Conservation (phyloP, 2,329 filamentous ascomycete species). For the Talaromyces sp. region DNA sequence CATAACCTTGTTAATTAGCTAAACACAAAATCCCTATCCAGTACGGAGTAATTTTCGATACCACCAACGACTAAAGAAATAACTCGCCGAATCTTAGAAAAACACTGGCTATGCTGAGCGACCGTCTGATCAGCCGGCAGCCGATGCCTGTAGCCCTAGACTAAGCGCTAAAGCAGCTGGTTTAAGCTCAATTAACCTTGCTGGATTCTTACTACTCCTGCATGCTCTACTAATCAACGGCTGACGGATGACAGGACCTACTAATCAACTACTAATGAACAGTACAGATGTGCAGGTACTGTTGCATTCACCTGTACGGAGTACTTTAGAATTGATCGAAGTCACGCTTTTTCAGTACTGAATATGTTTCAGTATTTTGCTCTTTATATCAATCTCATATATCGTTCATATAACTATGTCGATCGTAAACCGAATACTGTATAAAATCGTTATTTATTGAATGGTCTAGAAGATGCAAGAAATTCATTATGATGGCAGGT, state of each 20-base stretch:
- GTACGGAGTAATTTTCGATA: conserved; percentile 1
- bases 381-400: background rate
- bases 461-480: background rate
- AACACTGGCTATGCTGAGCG: background rate
- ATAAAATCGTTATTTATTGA: no score
- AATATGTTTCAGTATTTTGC: background rate
- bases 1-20: background rate
- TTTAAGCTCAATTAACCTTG: conserved; percentile 1
- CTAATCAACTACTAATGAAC: conserved; percentile 1
- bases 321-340: background rate
- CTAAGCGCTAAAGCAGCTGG: background rate
- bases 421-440: background rate
- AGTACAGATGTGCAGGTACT: background rate
- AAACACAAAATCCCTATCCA: background rate
- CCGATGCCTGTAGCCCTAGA: background rate
- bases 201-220: background rate
- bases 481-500: background rate
- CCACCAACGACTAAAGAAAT: background rate
- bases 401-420: background rate
- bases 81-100: background rate
- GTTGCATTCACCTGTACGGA: background rate
- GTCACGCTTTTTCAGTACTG: background rate
- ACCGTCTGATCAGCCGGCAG: background rate
- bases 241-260: background rate
- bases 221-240: conserved; percentile 1